phyloP scores from a whole-genome alignment of 176 grass and related monocot genomes.

The Elymus sibiricus region DNA sequence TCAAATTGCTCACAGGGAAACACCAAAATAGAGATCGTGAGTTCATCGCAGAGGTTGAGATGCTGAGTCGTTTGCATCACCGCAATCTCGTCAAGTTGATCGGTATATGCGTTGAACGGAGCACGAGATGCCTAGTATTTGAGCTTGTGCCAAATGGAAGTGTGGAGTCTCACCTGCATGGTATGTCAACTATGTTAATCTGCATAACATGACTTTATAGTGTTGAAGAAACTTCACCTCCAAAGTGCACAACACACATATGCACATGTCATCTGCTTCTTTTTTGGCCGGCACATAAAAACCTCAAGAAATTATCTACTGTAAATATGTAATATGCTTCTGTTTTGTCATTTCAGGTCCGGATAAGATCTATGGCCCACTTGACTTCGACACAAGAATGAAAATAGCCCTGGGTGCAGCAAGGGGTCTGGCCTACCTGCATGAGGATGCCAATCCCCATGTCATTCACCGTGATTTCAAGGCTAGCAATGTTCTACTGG shows the following conservation, averaged over 20 bases:
- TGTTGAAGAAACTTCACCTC: neutral
- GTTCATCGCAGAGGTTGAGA: constrained; percentile 94
- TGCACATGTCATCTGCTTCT: neutral
- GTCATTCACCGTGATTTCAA: constrained; percentile 98
- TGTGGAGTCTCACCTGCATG: constrained; percentile 93
- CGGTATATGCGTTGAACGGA: constrained; percentile 86
- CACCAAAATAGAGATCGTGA: constrained; percentile 73
- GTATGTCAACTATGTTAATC: constrained; percentile 40
- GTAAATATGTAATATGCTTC: neutral
- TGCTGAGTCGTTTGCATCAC: constrained; percentile 94
- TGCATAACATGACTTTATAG: neutral
- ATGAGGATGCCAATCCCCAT: constrained; percentile 90
- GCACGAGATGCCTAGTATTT: constrained; percentile 77
- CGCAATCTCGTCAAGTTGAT: constrained; percentile 95
- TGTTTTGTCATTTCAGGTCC: constrained; percentile 45
- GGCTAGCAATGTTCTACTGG: constrained; percentile 85
- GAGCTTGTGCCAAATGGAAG: constrained; percentile 92
- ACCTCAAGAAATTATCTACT: neutral
- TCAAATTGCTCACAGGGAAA: constrained; percentile 90
- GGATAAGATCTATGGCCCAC: constrained; percentile 61
- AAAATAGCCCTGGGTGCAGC: constrained; percentile 88
- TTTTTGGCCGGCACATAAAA: neutral
- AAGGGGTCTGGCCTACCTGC: constrained; percentile 89
- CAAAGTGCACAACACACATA: neutral
- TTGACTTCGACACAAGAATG: constrained; percentile 79